Percentiles rank a stretch among this genome's conserved stretches.
These are phyloP conservation scores for Tolypocladium endophyticum DNA, from an alignment of 2,329 filamentous ascomycete genomes.

Conservation along the genomic window DNA sequence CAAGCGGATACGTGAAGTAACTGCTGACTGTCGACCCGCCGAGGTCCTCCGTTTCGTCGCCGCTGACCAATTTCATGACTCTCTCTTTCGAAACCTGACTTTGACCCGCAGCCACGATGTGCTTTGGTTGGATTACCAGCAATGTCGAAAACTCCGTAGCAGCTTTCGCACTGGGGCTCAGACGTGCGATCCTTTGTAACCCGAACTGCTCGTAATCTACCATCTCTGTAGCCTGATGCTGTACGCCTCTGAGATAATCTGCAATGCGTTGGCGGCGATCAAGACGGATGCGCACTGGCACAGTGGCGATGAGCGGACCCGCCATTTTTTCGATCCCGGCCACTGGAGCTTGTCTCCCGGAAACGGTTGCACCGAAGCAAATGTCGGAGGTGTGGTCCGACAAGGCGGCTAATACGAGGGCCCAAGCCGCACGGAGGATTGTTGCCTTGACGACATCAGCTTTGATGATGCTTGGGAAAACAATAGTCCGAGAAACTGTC, in stretches of 20 bases:
- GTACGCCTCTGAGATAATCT: background rate
- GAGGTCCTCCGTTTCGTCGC: background rate
- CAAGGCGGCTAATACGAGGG: conserved; percentile 1
- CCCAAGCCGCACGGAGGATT: conserved; percentile 4
- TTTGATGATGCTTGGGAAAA: background rate
- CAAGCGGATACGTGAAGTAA: background rate
- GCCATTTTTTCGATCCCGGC: conserved; percentile 41
- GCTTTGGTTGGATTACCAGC: background rate
- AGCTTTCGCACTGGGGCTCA: background rate
- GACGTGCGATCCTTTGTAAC: background rate
- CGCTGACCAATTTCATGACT: background rate
- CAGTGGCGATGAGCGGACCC: conserved; percentile 50
- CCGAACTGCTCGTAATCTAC: background rate
- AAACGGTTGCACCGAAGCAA: conserved; percentile 49
- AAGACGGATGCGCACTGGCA: conserved; percentile 34
- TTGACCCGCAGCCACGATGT: background rate
- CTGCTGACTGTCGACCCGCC: background rate
- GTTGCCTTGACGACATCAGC: background rate
- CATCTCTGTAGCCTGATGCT: background rate
- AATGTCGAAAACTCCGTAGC: background rate
- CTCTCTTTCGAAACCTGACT: background rate
- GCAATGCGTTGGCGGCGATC: background rate
- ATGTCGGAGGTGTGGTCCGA: conserved; percentile 25
- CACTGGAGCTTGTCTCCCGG: conserved; percentile 41
- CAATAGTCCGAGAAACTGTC: background rate